Conservation (phyloP, 116 monocot genomes). For the Dioscorea cayenensis region DNA sequence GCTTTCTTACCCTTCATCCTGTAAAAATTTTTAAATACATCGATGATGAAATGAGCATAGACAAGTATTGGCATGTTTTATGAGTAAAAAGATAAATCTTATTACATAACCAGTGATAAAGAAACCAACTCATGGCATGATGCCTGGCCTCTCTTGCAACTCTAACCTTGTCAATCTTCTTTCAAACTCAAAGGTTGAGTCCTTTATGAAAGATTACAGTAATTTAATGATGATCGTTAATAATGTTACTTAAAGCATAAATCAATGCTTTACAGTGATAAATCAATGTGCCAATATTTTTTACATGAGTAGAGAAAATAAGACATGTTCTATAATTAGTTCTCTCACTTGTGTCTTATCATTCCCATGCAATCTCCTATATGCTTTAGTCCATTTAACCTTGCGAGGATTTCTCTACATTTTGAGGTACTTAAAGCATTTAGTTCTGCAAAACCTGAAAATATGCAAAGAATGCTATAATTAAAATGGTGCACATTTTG, state of each 20-base stretch:
- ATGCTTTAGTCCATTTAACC: slow-evolving; percentile 95
- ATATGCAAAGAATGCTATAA: slow-evolving; percentile 34
- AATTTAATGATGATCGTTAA: too few relatives aligned
- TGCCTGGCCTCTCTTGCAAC: slow-evolving; percentile 52
- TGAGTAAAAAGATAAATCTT: neutral
- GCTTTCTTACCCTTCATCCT: slow-evolving; percentile 65
- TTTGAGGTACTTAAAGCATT: slow-evolving; percentile 93
- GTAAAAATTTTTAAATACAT: neutral
- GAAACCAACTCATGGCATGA: slow-evolving; percentile 37
- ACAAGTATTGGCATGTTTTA: too few relatives aligned
- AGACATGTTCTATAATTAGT: neutral
- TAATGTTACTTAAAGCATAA: too few relatives aligned
- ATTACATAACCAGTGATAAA: neutral
- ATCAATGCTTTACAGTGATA: too few relatives aligned
- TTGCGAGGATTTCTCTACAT: slow-evolving; percentile 98
- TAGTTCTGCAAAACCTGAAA: slow-evolving; percentile 81
- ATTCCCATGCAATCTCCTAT: slow-evolving; percentile 67
- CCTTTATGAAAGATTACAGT: slow-evolving; percentile 22
- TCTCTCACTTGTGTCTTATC: slow-evolving; percentile 78
- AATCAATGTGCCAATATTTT: neutral
- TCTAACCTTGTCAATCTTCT: slow-evolving; percentile 73
- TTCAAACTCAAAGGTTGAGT: slow-evolving; percentile 85
- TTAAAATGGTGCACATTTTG: too few relatives aligned
- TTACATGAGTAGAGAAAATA: neutral
- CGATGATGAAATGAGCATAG: too few relatives aligned